Evolutionary conservation across 2,329 filamentous ascomycete species (phyloP), one percentile per base, ranked within the genome.

Genomic region (Purpureocillium takamizusanense): DNA sequence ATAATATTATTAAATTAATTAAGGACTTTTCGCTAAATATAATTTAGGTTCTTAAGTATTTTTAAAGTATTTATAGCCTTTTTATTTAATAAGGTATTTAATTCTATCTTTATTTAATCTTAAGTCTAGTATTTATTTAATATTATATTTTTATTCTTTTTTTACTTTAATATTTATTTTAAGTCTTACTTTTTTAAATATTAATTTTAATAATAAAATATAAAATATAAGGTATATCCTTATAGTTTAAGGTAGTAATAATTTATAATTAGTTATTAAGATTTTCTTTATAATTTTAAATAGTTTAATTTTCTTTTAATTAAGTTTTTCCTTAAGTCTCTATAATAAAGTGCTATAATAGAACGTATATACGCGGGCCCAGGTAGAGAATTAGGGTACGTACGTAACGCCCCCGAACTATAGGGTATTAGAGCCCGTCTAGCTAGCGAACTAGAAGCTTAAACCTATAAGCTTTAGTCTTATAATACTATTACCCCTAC

Each of bases 51-150:
- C 17, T 25, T 44, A 52, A 42, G 39, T 49, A 40, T 50, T 49
- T 42, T 50, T 28, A 11, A 1, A 31, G 27, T 45, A 14, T 16
- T 21, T 15, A 27, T 47, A 49, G 7, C 38, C 18, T 47, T 45
- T 46, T 29, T 36, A 47, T 40, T 48, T 47, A 37, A 51, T 36
- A 18, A 49, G 16, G 18, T 49, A 49, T 42, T 44, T 21, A 36
- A 41, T 31, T 16, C n/a, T 16, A 25, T 35, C 7, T 13, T 23
- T 12, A 5, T 7, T 13, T 33, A 6, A n/a, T 17, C 18, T 5
- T 15, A 17, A 11, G 9, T 23, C 15, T 33, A 33, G 7, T 14
- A 28, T 17, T 28, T 43, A 23, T 40, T 37, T 25, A 41, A 28
- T 44, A 38, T n/a, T 38, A 32, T 36, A 41, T 41, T 30, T 14